phyloP scores from a whole-genome alignment of 1,284 basidiomycete species.

The Papiliotrema flavescens region DNA sequence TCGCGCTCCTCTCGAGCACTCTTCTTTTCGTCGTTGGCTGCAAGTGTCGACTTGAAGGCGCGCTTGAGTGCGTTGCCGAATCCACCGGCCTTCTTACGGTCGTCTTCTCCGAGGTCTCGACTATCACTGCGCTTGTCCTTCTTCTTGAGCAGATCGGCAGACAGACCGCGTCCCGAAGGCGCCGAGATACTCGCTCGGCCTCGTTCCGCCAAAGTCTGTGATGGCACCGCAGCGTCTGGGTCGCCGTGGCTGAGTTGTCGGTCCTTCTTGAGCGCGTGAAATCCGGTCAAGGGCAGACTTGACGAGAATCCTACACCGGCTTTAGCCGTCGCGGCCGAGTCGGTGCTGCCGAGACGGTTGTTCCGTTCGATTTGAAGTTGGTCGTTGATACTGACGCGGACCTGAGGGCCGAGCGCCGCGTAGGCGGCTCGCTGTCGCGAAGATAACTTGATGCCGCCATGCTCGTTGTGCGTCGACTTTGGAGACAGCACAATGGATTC shows the following conservation, averaged over 20 bases:
- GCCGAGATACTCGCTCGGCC: slow-evolving; percentile 1
- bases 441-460: slow-evolving; percentile 44
- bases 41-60: slow-evolving; percentile 29
- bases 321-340: slow-evolving; percentile 11
- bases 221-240: background rate
- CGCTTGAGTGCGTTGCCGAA: slow-evolving; percentile 38
- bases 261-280: background rate
- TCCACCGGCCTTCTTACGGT: slow-evolving; percentile 22
- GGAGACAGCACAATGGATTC: slow-evolving; percentile 28
- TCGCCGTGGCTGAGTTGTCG: background rate
- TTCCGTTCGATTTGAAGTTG: slow-evolving; percentile 1
- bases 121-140: slow-evolving; percentile 10
- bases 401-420: slow-evolving; percentile 6
- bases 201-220: background rate
- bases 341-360: slow-evolving; percentile 10
- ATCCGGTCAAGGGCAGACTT: background rate
- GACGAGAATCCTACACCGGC: background rate
- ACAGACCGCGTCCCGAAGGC: background rate
- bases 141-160: background rate
- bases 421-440: slow-evolving; percentile 1
- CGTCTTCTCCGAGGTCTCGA: slow-evolving; percentile 18
- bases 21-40: slow-evolving; percentile 37
- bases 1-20: slow-evolving; percentile 32
- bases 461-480: slow-evolving; percentile 39
- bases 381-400: slow-evolving; percentile 13